These are phyloP conservation scores for Beauveria caledonica DNA, from an alignment of 2,329 filamentous ascomycete genomes.

Conservation along the genomic window DNA sequence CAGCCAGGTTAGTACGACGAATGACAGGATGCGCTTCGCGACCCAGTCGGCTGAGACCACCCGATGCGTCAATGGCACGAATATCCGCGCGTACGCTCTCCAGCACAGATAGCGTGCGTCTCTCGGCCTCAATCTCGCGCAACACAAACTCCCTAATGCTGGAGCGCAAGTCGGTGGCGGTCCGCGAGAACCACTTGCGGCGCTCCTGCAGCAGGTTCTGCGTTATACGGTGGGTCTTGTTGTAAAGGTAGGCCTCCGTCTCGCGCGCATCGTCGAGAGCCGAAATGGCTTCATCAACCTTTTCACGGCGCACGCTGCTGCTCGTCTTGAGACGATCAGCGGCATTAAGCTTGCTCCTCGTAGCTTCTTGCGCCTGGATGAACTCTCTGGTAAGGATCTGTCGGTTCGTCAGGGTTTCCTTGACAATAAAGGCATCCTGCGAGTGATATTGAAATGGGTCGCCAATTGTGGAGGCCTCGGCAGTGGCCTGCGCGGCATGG, in stretches of 20 bases:
- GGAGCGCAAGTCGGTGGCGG: slow-evolving; percentile 70
- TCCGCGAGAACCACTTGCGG: slow-evolving; percentile 82
- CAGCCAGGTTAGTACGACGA: slow-evolving; percentile 68
- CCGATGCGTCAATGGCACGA: slow-evolving; percentile 81
- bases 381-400: slow-evolving; percentile 94
- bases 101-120: slow-evolving; percentile 83
- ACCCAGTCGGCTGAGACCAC: slow-evolving; percentile 81
- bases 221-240: slow-evolving; percentile 85
- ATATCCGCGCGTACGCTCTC: slow-evolving; percentile 91
- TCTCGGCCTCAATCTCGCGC: slow-evolving; percentile 90
- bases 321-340: slow-evolving; percentile 83
- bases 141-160: slow-evolving; percentile 88
- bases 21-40: slow-evolving; percentile 74
- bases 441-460: slow-evolving; percentile 94
- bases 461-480: slow-evolving; percentile 87
- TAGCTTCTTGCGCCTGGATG: slow-evolving; percentile 78
- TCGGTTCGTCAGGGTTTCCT: slow-evolving; percentile 94
- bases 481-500: slow-evolving; percentile 92
- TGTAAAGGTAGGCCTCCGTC: slow-evolving; percentile 70
- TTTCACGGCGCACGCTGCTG: slow-evolving; percentile 82
- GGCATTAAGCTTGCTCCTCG: slow-evolving; percentile 72
- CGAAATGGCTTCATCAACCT: slow-evolving; percentile 94
- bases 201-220: slow-evolving; percentile 82
- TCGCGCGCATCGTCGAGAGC: slow-evolving; percentile 80
- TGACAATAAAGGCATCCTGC: slow-evolving; percentile 92